phyloP scores from a whole-genome alignment of 2,329 filamentous ascomycete genomes.

The Tolypocladium endophyticum region DNA sequence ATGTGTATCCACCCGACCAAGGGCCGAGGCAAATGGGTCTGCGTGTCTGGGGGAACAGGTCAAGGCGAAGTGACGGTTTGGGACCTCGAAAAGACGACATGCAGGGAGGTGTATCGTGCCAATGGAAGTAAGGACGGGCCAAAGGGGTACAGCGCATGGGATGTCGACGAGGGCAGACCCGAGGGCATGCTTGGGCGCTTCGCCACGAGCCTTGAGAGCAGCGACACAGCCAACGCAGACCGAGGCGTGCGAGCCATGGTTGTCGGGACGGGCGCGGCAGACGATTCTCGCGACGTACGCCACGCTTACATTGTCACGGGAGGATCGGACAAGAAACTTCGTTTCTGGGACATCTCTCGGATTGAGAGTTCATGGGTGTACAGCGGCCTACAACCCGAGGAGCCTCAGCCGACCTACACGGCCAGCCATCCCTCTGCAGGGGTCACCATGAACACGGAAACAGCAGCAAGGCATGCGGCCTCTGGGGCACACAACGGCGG shows the following conservation, averaged over 20 bases:
- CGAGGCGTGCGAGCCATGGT: constrained; percentile 66
- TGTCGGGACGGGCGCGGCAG: constrained; percentile 60
- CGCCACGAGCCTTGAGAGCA: constrained; percentile 60
- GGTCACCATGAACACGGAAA: constrained; percentile 58
- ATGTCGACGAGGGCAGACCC: constrained; percentile 79
- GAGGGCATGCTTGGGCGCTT: constrained; percentile 83
- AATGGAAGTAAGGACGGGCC: constrained; percentile 48
- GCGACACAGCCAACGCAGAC: constrained; percentile 42
- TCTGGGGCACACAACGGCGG: constrained; percentile 7
- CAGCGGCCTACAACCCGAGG: constrained; percentile 63
- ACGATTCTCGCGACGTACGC: constrained; percentile 60
- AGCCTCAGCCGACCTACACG: constrained; percentile 63
- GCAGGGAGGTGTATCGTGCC: constrained; percentile 77
- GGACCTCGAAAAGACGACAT: constrained; percentile 86
- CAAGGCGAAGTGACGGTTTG: constrained; percentile 88
- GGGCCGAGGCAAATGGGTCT: constrained; percentile 73
- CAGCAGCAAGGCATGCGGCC: constrained; percentile 30
- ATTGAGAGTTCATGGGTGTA: constrained; percentile 71
- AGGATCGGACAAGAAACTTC: constrained; percentile 79
- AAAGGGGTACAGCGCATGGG: constrained; percentile 70
- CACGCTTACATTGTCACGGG: constrained; percentile 80
- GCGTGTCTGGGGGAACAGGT: constrained; percentile 77
- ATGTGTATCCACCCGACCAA: constrained; percentile 69
- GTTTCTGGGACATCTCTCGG: constrained; percentile 83
- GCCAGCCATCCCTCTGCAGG: constrained; percentile 50